Evolutionary conservation across 140 eudicot genomes (phyloP), one percentile per base, ranked within the genome.

Genomic region (Senecio squalidus): DNA sequence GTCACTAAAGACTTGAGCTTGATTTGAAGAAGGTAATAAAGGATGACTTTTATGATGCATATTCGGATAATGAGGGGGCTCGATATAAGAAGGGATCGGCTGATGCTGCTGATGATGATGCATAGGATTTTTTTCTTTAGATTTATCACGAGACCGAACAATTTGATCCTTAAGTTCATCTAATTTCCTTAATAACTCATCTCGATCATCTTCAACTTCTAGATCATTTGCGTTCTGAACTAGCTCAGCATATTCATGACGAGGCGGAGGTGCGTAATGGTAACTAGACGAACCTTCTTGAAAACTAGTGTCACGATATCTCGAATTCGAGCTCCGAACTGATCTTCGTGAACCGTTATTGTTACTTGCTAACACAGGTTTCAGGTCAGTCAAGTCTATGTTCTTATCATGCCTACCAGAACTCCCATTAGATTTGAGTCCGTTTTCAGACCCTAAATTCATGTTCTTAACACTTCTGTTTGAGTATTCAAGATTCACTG

Each of bases 111-210:
- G n/a, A 81, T 64, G 56, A 72, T 80, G 75, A 66, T 83, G 72
- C 54, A 69, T 5, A 0, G 84, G 62, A 47, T 60, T 70, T 31
- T 80, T 78, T 52, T 84, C 95, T 38, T 78, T 80, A 16, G 83
- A 68, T 39, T 74, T 80, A 26, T 82, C 85, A 47, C 88, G 76
- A 8, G 95, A 77, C 51, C 88, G 76, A 55, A 77, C 88, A 11
- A 93, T 76, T 54, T 88, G 90, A 16, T 82, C 84, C 64, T 76
- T 88, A 55, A 93, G 76, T 67, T 84, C 95, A 60, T 93, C 99
- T 62, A 93, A 70, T 74, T 88, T 82, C 62, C 81, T 66, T 76
- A 93, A 79, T 17, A 88, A 83, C 71, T 84, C 95, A 13, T 74
- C 83, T 17, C 83, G 81, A 54, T 84, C 89, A 62, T 83, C 83